Percentiles rank a stretch among this genome's conserved stretches.
These are phyloP conservation scores for Melanogaster broomeanus DNA, from an alignment of 768 basidiomycete genomes.

Conservation along the genomic window DNA sequence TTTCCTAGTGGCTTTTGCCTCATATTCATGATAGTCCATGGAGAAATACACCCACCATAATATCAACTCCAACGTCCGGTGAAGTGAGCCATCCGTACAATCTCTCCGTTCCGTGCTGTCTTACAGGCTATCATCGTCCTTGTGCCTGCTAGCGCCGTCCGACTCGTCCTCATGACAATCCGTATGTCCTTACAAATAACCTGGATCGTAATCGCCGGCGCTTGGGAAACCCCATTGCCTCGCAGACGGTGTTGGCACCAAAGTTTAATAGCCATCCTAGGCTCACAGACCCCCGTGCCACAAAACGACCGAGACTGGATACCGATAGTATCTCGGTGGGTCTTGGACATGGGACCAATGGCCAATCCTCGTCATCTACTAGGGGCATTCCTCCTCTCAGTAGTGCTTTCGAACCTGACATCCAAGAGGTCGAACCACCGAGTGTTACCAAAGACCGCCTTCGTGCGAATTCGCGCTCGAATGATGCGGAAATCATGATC, in stretches of 20 bases:
- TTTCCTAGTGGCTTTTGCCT: not conserved
- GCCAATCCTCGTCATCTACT: conserved; percentile 3
- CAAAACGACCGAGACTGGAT: conserved; percentile 29
- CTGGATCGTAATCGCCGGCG: not conserved
- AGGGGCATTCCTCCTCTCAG: not conserved
- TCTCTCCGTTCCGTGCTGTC: not conserved
- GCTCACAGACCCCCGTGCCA: not conserved
- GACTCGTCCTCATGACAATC: not conserved
- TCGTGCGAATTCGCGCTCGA: not conserved
- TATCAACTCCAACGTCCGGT: conserved; percentile 12
- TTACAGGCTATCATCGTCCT: conserved; percentile 6
- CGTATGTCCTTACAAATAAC: conserved; percentile 2
- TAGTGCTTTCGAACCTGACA: conserved; percentile 17
- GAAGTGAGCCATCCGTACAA: conserved; percentile 12
- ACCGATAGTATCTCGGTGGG: not conserved
- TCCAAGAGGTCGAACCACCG: conserved; percentile 19
- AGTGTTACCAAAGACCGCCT: not conserved
- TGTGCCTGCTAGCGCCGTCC: conserved; percentile 8
- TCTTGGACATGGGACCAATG: not conserved
- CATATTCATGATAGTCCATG: conserved; percentile 14
- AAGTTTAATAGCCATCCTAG: not conserved
- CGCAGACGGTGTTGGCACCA: conserved; percentile 22
- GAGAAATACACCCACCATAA: conserved; percentile 23
- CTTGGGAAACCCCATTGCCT: conserved; percentile 26
- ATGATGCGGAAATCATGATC: conserved; percentile 21